These are phyloP conservation scores for Salvia splendens DNA, from an alignment of 257 asterid genomes.

Conservation along the genomic window DNA sequence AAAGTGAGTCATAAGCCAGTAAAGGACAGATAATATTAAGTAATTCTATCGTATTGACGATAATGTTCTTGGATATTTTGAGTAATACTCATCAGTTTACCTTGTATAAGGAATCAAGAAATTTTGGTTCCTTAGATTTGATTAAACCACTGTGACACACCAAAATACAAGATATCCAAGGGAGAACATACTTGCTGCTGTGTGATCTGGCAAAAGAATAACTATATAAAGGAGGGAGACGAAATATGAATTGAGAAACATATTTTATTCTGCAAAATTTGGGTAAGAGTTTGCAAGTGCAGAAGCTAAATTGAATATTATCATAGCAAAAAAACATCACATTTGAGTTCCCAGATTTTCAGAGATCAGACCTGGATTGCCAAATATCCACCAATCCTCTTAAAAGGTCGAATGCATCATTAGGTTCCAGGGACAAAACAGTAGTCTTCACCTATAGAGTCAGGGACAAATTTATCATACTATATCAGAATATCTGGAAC, in stretches of 20 bases:
- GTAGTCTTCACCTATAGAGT: conserved; percentile 59
- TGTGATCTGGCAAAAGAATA: conserved; percentile 51
- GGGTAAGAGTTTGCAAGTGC: not conserved
- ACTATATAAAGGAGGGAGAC: not conserved
- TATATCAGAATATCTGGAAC: not conserved
- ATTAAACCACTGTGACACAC: conserved; percentile 61
- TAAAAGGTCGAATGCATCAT: conserved; percentile 58
- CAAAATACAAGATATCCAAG: conserved; percentile 78
- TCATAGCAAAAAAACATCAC: not conserved
- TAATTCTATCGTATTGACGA: not conserved
- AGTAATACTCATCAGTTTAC: conserved; percentile 38
- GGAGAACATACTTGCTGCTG: conserved; percentile 60
- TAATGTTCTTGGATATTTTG: not conserved
- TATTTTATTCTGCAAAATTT: not conserved
- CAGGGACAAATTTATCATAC: conserved; percentile 16
- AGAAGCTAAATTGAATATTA: not conserved
- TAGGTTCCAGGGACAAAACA: conserved; percentile 58
- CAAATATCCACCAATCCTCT: conserved; percentile 63
- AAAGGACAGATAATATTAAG: conserved; percentile 1
- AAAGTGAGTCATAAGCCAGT: conserved; percentile 3
- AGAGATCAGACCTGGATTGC: conserved; percentile 68
- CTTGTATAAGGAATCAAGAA: conserved; percentile 78
- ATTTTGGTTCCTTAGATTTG: conserved; percentile 62
- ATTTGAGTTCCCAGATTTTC: not conserved
- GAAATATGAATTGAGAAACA: conserved; percentile 16